These are phyloP conservation scores for Talaromyces atroroseus DNA, from an alignment of 2,329 filamentous ascomycete species.

Conservation along the genomic window DNA sequence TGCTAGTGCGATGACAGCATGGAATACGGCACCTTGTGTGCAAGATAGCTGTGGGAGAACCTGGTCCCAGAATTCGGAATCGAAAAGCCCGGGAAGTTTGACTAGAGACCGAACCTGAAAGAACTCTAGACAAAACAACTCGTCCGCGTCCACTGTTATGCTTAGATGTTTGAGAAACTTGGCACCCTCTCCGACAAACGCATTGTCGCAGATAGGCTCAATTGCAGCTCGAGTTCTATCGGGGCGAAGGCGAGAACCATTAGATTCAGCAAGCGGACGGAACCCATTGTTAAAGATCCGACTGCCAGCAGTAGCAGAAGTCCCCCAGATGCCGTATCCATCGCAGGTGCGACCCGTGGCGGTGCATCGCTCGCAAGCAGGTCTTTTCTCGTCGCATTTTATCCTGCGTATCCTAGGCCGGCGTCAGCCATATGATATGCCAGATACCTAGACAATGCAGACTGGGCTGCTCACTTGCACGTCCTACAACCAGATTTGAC, in stretches of 20 bases:
- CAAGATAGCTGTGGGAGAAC: neutral
- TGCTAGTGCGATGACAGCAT: conserved; percentile 6
- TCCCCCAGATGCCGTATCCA: conserved; percentile 5
- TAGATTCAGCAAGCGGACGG: neutral
- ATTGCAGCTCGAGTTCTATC: neutral
- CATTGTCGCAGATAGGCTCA: neutral
- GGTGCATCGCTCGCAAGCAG: conserved; percentile 5
- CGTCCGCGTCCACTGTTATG: neutral
- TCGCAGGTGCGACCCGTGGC: conserved; percentile 9
- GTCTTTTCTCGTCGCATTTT: conserved; percentile 11
- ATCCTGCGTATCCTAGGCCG: neutral
- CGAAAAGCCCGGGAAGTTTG: conserved; percentile 7
- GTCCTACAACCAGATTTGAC: conserved; percentile 10
- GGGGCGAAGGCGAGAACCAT: neutral
- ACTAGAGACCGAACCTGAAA: conserved; percentile 3
- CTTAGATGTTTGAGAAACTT: neutral
- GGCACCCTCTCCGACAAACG: neutral
- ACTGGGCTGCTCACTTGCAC: conserved; percentile 3
- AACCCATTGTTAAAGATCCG: neutral
- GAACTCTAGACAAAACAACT: conserved; percentile 8
- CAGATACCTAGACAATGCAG: neutral
- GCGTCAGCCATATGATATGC: neutral
- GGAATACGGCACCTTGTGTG: neutral
- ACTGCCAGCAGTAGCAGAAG: neutral
- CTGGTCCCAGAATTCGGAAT: conserved; percentile 2